A percentile compares a stretch with the other conserved stretches of the same genome.
phyloP scores from a whole-genome alignment of 2,329 filamentous ascomycete genomes.

The Teratosphaeria zuluensis region DNA sequence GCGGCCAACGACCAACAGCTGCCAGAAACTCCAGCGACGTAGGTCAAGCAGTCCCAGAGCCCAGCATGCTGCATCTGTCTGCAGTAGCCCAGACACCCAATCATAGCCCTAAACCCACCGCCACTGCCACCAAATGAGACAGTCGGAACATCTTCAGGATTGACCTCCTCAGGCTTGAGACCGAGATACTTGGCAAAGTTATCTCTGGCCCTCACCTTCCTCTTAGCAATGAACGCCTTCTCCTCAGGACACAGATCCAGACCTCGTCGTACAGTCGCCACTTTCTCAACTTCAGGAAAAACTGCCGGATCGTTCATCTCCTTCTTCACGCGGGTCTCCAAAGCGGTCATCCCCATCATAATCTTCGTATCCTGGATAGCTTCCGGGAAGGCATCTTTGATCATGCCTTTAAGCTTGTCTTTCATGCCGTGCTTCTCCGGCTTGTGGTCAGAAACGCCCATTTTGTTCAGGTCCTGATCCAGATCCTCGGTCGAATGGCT shows the following conservation, averaged over 20 bases:
- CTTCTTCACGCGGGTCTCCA: slow-evolving; percentile 18
- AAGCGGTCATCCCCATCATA: slow-evolving; percentile 15
- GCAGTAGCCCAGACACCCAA: slow-evolving; percentile 20
- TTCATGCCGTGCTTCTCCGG: slow-evolving; percentile 8
- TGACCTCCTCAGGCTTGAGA: slow-evolving; percentile 16
- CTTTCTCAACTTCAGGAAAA: slow-evolving; percentile 20
- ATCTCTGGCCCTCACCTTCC: slow-evolving; percentile 17
- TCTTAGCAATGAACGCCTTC: slow-evolving; percentile 14
- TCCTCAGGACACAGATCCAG: slow-evolving; percentile 22
- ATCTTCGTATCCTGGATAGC: slow-evolving; percentile 21
- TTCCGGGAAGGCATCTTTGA: slow-evolving; percentile 19
- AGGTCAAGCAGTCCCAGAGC: slow-evolving; percentile 24
- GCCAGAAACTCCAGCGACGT: slow-evolving; percentile 24
- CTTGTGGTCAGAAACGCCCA: slow-evolving; percentile 3
- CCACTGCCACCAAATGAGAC: slow-evolving; percentile 25
- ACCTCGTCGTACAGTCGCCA: slow-evolving; percentile 22
- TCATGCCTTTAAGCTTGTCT: slow-evolving; percentile 11
- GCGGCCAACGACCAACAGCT: slow-evolving; percentile 24
- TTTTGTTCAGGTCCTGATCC: slow-evolving; percentile 1
- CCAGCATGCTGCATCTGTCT: slow-evolving; percentile 21
- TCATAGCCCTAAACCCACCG: slow-evolving; percentile 24
- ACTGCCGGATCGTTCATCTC: slow-evolving; percentile 18
- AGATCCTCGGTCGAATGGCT: slow-evolving; percentile 1
- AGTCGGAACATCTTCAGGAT: slow-evolving; percentile 23
- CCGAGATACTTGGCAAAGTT: slow-evolving; percentile 24